Evolutionary conservation across 192 early-diverging fungal species (phyloP).

Genomic region (Backusella morwellensis): DNA sequence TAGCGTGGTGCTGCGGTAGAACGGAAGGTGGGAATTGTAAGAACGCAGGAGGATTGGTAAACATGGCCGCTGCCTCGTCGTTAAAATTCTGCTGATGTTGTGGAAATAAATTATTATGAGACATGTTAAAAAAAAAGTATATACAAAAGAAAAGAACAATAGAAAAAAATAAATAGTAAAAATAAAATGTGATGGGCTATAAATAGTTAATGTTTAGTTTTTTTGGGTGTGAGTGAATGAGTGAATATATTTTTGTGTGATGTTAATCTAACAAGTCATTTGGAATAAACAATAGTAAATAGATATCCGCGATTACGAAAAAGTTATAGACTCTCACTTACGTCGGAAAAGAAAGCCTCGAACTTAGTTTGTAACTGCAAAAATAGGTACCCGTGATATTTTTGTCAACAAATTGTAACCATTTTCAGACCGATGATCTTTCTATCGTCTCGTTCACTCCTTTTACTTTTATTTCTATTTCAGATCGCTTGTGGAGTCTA

Average conservation of each 20-base stretch:
- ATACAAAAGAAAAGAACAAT: neutral
- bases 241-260: neutral
- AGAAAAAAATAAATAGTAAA: neutral
- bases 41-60: neutral
- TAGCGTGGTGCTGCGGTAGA: neutral
- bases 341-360: neutral
- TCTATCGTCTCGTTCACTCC: neutral
- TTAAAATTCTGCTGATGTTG: neutral
- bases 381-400: neutral
- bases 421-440: neutral
- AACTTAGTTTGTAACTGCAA: neutral
- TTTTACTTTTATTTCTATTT: neutral
- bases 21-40: neutral
- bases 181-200: no score
- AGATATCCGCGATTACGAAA: neutral
- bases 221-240: neutral
- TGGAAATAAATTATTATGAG: conserved; percentile 1
- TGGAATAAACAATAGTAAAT: neutral
- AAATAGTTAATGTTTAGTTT: neutral
- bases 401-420: neutral
- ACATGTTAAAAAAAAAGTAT: neutral
- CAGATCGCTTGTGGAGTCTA: neutral
- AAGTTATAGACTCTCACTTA: neutral
- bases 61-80: neutral
- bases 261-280: neutral